These are phyloP conservation scores for Curvularia eragrostidis DNA, from an alignment of 2,329 filamentous ascomycete genomes.

Conservation along the genomic window DNA sequence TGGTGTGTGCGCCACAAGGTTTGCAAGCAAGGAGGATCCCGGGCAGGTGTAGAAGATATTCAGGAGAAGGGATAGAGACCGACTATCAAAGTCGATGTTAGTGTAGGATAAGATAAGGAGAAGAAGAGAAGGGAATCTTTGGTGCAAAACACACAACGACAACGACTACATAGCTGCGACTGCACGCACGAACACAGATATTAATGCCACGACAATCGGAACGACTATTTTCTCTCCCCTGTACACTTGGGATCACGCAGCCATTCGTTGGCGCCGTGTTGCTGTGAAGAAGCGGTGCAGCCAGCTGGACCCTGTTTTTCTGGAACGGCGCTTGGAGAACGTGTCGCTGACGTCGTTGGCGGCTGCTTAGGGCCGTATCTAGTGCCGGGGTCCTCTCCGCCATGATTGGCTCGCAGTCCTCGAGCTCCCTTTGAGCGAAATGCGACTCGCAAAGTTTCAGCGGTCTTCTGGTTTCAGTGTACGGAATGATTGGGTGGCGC, in stretches of 20 bases:
- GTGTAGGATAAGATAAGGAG: not conserved
- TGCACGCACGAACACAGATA: not conserved
- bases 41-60: not conserved
- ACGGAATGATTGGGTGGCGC: not conserved
- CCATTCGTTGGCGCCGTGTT: constrained; percentile 23
- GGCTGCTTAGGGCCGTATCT: constrained; percentile 18
- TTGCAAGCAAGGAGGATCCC: not conserved
- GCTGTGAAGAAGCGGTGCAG: constrained; percentile 15
- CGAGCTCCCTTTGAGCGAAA: constrained; percentile 12
- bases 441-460: constrained; percentile 3
- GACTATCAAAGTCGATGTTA: constrained; percentile 24
- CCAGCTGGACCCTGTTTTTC: constrained; percentile 29
- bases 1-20: constrained; percentile 3
- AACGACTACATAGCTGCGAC: no score
- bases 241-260: not conserved
- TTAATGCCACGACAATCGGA: not conserved
- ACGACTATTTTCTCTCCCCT: not conserved
- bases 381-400: constrained; percentile 14
- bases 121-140: not conserved
- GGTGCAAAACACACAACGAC: not conserved
- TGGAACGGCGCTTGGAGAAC: constrained; percentile 19
- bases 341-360: constrained; percentile 42
- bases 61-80: not conserved
- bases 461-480: not conserved
- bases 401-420: constrained; percentile 36